Percentiles rank a stretch among this genome's conserved stretches.
Evolutionary conservation across 2,329 filamentous ascomycete species (phyloP).

Genomic region (Davidsoniella australis): DNA sequence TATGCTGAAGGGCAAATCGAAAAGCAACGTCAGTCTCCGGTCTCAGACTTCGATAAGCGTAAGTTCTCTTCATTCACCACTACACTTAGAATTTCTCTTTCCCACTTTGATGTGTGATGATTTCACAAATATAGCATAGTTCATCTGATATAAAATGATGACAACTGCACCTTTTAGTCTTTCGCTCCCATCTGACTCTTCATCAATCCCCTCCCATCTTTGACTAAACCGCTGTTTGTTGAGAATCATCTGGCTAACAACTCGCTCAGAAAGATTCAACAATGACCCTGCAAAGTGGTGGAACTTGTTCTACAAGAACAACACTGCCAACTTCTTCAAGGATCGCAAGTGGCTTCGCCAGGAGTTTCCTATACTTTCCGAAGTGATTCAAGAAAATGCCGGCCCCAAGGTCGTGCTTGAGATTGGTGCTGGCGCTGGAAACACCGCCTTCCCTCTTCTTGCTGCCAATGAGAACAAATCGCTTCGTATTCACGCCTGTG

Average conservation of each 20-base stretch:
- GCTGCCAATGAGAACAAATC: conserved; percentile 66
- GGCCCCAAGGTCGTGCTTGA: conserved; percentile 62
- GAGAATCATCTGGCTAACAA: conserved; percentile 12
- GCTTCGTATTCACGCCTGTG: conserved; percentile 79
- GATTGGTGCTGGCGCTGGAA: conserved; percentile 87
- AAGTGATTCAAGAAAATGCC: conserved; percentile 53
- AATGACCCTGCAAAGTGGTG: conserved; percentile 86
- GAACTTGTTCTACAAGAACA: conserved; percentile 97
- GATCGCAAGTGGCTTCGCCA: conserved; percentile 93
- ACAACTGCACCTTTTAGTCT: conserved; percentile 44
- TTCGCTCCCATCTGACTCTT: conserved; percentile 56
- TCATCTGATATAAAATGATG: conserved; percentile 52
- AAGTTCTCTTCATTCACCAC: conserved; percentile 19
- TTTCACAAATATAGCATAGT: conserved; percentile 44
- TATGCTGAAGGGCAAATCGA: conserved; percentile 74
- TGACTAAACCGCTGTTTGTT: conserved; percentile 6
- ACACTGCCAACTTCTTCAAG: conserved; percentile 96
- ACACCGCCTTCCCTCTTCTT: conserved; percentile 86
- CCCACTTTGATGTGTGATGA: conserved; percentile 33
- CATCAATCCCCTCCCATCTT: conserved; percentile 16
- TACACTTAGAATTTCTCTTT: conserved; percentile 13
- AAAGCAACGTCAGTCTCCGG: conserved; percentile 70
- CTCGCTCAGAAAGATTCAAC: conserved; percentile 57
- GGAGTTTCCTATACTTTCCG: conserved; percentile 78
- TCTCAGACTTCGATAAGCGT: conserved; percentile 85